phyloP scores from a whole-genome alignment of 2,329 filamentous ascomycete species.

The Fusarium lateritium region DNA sequence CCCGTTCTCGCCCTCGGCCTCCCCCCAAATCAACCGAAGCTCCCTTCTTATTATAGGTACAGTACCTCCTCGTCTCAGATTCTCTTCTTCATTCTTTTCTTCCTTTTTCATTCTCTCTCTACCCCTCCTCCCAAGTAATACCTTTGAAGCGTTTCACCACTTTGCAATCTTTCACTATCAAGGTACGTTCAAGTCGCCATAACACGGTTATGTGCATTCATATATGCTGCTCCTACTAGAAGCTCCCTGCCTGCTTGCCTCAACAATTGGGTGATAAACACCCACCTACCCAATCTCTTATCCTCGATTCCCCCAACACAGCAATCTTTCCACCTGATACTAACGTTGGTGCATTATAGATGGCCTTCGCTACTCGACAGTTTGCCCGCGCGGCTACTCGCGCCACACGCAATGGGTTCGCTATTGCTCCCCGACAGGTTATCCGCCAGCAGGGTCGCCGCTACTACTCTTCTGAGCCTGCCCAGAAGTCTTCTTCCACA shows the following conservation, averaged over 20 bases:
- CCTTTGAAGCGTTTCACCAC: slow-evolving; percentile 21
- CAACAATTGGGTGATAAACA: not conserved
- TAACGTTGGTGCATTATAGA: slow-evolving; percentile 43
- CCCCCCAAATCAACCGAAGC: slow-evolving; percentile 34
- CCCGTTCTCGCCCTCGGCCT: slow-evolving; percentile 32
- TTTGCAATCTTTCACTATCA: slow-evolving; percentile 24
- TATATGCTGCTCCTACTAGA: not conserved
- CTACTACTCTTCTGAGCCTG: slow-evolving; percentile 81
- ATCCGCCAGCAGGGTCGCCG: slow-evolving; percentile 83
- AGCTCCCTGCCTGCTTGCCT: slow-evolving; percentile 4
- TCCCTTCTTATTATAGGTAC: slow-evolving; percentile 37
- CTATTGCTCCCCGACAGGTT: slow-evolving; percentile 72
- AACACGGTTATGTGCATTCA: too few species aligned
- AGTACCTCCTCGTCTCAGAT: slow-evolving; percentile 19
- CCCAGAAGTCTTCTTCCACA: slow-evolving; percentile 64
- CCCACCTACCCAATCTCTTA: not conserved
- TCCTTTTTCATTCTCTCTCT: slow-evolving; percentile 21
- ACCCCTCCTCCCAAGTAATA: slow-evolving; percentile 20
- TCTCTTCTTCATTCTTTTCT: slow-evolving; percentile 1
- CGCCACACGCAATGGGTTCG: slow-evolving; percentile 70
- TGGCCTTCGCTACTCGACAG: slow-evolving; percentile 65
- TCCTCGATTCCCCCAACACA: not conserved
- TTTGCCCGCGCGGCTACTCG: slow-evolving; percentile 72
- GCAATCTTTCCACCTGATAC: slow-evolving; percentile 5
- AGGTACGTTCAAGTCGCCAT: slow-evolving; percentile 36